phyloP scores from a whole-genome alignment of 2,329 filamentous ascomycete genomes.

The Zalaria obscura region DNA sequence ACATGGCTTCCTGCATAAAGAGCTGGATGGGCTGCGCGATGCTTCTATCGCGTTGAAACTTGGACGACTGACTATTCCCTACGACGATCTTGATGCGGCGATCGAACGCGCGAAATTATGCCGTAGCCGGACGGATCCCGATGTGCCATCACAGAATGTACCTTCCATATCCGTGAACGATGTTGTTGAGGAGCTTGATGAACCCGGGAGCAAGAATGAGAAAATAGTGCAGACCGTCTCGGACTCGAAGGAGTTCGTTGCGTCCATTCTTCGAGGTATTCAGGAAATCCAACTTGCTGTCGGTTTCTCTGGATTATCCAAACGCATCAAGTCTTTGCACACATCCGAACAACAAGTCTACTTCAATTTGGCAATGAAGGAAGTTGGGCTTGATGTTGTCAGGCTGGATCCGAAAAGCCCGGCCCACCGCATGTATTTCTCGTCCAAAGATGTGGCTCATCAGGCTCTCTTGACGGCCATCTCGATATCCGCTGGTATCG shows the following conservation, averaged over 20 bases:
- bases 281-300: conserved; percentile 95
- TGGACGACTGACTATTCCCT: conserved; percentile 77
- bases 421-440: conserved; percentile 97
- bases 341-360: conserved; percentile 57
- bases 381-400: conserved; percentile 85
- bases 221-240: conserved; percentile 70
- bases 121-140: conserved; percentile 22
- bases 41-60: conserved; percentile 82
- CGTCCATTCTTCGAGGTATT: conserved; percentile 78
- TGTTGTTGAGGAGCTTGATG: conserved; percentile 12
- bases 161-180: conserved; percentile 7
- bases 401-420: conserved; percentile 84
- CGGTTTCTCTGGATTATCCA: conserved; percentile 78
- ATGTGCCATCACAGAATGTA: conserved; percentile 19
- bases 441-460: conserved; percentile 80
- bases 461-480: conserved; percentile 86
- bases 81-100: conserved; percentile 66
- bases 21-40: conserved; percentile 76
- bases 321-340: conserved; percentile 56
- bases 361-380: conserved; percentile 86
- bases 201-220: conserved; percentile 59
- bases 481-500: conserved; percentile 80
- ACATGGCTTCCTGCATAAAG: conserved; percentile 77
- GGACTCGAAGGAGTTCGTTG: conserved; percentile 83
- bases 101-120: conserved; percentile 37